Evolutionary conservation across 148 eudicot species (phyloP).

Genomic region (Rhododendron vialii): DNA sequence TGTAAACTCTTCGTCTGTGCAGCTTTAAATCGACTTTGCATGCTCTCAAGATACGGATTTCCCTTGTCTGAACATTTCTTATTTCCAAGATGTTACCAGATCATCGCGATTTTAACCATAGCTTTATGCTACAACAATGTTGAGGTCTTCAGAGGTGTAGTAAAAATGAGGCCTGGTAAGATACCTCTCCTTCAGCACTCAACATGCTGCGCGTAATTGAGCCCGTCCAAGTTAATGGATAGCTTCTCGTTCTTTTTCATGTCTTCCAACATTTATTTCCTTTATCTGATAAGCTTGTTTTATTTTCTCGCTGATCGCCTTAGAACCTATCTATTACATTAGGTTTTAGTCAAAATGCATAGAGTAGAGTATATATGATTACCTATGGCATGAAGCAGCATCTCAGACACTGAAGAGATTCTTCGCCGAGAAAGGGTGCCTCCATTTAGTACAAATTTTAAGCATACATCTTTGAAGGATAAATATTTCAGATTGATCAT

Average conservation of each 20-base stretch:
- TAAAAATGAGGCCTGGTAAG: slow-evolving; percentile 65
- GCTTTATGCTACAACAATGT: slow-evolving; percentile 78
- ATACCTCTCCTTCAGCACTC: background rate
- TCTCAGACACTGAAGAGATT: background rate
- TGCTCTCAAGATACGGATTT: background rate
- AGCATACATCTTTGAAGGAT: background rate
- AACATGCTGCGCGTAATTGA: background rate
- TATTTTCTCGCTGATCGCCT: too few relatives aligned
- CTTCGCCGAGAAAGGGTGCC: background rate
- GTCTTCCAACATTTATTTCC: too few relatives aligned
- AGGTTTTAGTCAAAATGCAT: background rate
- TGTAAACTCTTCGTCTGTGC: background rate
- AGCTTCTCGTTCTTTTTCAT: background rate
- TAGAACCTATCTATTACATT: background rate
- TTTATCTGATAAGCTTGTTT: too few relatives aligned
- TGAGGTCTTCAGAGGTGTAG: slow-evolving; percentile 84
- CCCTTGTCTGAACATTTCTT: slow-evolving; percentile 9
- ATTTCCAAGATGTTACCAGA: slow-evolving; percentile 35
- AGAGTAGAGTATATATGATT: background rate
- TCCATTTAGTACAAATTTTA: background rate
- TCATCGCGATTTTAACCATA: slow-evolving; percentile 82
- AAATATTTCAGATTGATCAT: background rate
- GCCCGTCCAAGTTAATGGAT: background rate
- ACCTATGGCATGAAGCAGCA: background rate
- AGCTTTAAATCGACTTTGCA: background rate